Base-by-base conservation (phyloP, 129 eudicot genomes). In the Artemisia annua region DNA sequence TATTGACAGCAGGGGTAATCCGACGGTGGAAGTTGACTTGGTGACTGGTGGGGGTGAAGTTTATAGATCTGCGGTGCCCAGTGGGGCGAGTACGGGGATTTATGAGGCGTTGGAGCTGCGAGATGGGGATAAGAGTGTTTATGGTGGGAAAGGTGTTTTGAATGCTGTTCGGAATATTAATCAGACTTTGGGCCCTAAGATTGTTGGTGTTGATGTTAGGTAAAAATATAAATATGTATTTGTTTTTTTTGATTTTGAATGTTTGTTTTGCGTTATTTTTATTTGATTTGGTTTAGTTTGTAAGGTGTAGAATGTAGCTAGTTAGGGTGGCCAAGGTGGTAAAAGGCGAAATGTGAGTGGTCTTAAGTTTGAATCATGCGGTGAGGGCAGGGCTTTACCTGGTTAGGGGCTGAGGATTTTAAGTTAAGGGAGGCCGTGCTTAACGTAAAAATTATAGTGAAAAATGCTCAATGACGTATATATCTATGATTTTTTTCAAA, bases 71-170 rank as follows among this genome's bases (percentile, higher is more conserved):
- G 98, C 98, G 1, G 98, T 93, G n/a, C 98, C 98, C 0, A 89
- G 96, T 79, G 98, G 98, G 3, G 98, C 98, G 16, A 89, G 96
- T 24, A 93, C 98, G 1, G 98, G 98, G 73, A 93, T 93, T 66
- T 93, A 93, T 35, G 98, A 93, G 84, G 98, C 98, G 43, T 84
- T 93, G 81, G 98, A 93, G 85, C 87, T 93, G n/a, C 83, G 98
- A 74, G 98, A 93, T 61, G 98, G 90, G 22, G 98, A 90, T 80
- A 87, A 87, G 78, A 76, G 66, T 22, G 92, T 87, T 13, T 93
- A 93, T 77, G 96, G 96, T 7, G 98, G 98, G 0, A 93, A 93
- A 86, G 96, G 98, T 11, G 98, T 92, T 46, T 83, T 93, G 50
- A 86, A 66, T 71, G 98, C 98, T 74, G 98, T 93, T 9, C 81